phyloP scores from a whole-genome alignment of 1,284 basidiomycete genomes.

The Coriolopsis trogii region DNA sequence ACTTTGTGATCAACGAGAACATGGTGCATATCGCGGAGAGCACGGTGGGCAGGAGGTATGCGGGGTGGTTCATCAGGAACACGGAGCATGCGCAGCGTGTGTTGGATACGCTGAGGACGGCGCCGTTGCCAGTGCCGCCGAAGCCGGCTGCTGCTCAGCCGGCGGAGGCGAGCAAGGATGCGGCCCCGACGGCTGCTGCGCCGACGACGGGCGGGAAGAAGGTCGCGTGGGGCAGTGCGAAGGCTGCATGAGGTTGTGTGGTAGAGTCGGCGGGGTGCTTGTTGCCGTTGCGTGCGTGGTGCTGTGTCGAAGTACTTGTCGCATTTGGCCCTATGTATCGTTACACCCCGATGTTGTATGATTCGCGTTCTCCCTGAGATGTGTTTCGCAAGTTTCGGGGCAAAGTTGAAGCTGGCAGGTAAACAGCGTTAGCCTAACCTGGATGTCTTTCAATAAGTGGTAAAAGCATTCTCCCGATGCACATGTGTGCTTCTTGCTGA shows the following conservation, averaged over 20 bases:
- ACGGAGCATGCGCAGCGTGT: slow-evolving; percentile 88
- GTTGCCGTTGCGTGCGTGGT: no score
- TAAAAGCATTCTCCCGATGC: no score
- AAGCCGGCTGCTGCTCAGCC: slow-evolving; percentile 18
- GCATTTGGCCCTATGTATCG: no score
- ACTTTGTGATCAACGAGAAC: slow-evolving; percentile 95
- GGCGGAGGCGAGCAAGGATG: slow-evolving; percentile 10
- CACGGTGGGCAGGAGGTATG: slow-evolving; percentile 89
- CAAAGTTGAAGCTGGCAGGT: no score
- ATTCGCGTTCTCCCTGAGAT: no score
- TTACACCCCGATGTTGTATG: no score
- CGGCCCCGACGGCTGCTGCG: slow-evolving; percentile 16
- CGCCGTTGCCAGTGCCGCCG: slow-evolving; percentile 55
- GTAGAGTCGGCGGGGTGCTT: no score
- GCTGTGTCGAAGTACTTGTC: no score
- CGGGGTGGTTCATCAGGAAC: slow-evolving; percentile 97
- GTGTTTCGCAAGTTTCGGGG: no score
- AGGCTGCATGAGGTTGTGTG: slow-evolving; percentile 32
- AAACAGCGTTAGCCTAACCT: no score
- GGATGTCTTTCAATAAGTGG: no score
- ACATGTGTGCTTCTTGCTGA: no score
- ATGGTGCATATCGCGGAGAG: slow-evolving; percentile 97
- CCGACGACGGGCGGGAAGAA: slow-evolving; percentile 30
- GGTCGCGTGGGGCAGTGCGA: slow-evolving; percentile 38
- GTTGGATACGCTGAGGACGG: slow-evolving; percentile 73